Evolutionary conservation across 2,329 filamentous ascomycete genomes (phyloP).

Genomic region (Fusarium sp.): DNA sequence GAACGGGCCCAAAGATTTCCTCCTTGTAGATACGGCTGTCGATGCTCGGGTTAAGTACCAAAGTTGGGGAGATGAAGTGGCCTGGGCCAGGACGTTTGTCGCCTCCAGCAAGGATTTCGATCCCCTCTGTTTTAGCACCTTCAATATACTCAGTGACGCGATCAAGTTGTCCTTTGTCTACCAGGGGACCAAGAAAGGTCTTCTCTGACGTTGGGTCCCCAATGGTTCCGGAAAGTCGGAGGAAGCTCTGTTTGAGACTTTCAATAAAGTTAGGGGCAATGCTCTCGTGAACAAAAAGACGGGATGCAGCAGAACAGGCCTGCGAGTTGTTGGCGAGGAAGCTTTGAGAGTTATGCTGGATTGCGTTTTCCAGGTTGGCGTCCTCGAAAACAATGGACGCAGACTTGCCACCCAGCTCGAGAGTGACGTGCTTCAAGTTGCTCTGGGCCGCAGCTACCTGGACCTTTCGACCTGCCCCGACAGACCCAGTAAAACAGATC

Average conservation of each 20-base stretch:
- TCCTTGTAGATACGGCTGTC: neutral
- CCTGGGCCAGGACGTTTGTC: neutral
- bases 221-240: neutral
- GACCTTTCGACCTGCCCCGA: constrained; percentile 76
- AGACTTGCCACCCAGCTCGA: constrained; percentile 81
- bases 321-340: constrained; percentile 82
- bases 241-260: constrained; percentile 19
- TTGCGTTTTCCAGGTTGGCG: constrained; percentile 74
- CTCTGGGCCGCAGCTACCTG: constrained; percentile 62
- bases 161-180: neutral
- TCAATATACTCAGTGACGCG: constrained; percentile 1
- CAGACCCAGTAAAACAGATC: constrained; percentile 79
- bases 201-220: no score
- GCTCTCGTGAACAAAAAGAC: constrained; percentile 76
- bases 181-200: constrained; percentile 3
- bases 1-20: neutral
- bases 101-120: neutral
- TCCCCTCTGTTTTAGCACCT: neutral
- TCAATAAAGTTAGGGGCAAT: constrained; percentile 75
- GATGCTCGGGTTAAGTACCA: neutral
- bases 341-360: constrained; percentile 53
- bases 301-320: constrained; percentile 81
- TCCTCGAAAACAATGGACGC: constrained; percentile 77
- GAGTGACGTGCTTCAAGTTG: constrained; percentile 75
- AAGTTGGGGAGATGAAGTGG: neutral